Base-by-base conservation (phyloP, 768 basidiomycete species). In the Mycena galopus region DNA sequence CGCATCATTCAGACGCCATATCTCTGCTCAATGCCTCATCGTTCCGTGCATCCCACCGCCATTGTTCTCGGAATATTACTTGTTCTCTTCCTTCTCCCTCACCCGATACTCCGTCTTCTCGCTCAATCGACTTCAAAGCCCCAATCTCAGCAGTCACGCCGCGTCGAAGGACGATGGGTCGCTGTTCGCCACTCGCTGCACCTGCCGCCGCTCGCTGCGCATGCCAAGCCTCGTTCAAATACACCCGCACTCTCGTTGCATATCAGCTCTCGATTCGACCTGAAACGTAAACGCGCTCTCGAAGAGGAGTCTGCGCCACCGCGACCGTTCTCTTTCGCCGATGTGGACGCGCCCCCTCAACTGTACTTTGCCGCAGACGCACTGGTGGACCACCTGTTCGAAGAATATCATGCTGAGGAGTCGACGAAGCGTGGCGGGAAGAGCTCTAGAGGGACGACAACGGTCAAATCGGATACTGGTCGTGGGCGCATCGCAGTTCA, bases 161-260 rank as follows among this genome's bases (percentile, higher is more conserved):
- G 57, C 69, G 62, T 81, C 69, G 73, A 79, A 47, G 83, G 83
- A 35, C 80, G 81, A 72, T 84, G 83, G 83, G 59, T 73, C 39
- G 74, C 71, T 32, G 77, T 84, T 27, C 79, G 82, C 9, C 68
- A 73, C 4, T 80, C 83, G 32, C 75, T 84, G 10, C 76, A 75
- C 61, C 78, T 84, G 16, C 77, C 78, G 0, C 77, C 78, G 25
- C 73, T 77, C 59, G 57, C 80, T 44, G 77, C 59, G 19, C 58
- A 53, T 14, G 69, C 27, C 60, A 55, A 69, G 59, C 55, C 62
- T 29, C 29, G 37, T 5, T 53, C 64, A 11, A 64, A 63, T 11
- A 50, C 64, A 23, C 63, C 57, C 12, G 55, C 65, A 21, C 58
- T 65, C 10, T 27, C 67, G 21, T 59, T 63, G 27, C 62, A 8